A percentile compares a stretch with the other conserved stretches of the same genome.
These are phyloP conservation scores for Myxozyma udenii DNA, from an alignment of 805 yeast genomes.

Conservation along the genomic window DNA sequence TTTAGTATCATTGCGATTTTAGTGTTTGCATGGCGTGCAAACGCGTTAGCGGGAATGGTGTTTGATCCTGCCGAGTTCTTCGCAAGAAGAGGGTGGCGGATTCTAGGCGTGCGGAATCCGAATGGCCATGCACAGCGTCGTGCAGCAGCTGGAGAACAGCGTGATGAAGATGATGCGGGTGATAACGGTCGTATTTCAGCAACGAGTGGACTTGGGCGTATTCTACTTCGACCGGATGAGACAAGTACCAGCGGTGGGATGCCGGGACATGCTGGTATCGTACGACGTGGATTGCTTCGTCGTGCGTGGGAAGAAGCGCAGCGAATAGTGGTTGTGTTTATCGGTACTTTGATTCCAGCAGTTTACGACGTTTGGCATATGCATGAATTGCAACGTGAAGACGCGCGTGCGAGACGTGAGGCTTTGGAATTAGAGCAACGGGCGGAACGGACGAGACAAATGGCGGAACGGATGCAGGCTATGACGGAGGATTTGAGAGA, in stretches of 20 bases:
- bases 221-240: background rate
- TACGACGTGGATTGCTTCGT: background rate
- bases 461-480: too few relatives aligned
- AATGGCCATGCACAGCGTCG: background rate
- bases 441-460: too few relatives aligned
- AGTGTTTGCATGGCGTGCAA: conserved; percentile 14
- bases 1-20: conserved; percentile 11
- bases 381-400: conserved; percentile 16
- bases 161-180: background rate
- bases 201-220: too few relatives aligned
- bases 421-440: too few relatives aligned
- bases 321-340: conserved; percentile 22
- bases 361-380: conserved; percentile 31
- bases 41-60: conserved; percentile 2
- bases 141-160: background rate
- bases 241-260: background rate
- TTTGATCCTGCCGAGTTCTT: background rate
- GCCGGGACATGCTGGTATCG: background rate
- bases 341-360: conserved; percentile 29
- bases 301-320: conserved; percentile 12
- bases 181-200: background rate
- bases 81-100: background rate
- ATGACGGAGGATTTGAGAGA: conserved; percentile 5
- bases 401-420: too few relatives aligned
- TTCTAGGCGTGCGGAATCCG: background rate